Base-by-base conservation (phyloP, 208 protist genomes). In the Trypanosomatidae sp. region DNA sequence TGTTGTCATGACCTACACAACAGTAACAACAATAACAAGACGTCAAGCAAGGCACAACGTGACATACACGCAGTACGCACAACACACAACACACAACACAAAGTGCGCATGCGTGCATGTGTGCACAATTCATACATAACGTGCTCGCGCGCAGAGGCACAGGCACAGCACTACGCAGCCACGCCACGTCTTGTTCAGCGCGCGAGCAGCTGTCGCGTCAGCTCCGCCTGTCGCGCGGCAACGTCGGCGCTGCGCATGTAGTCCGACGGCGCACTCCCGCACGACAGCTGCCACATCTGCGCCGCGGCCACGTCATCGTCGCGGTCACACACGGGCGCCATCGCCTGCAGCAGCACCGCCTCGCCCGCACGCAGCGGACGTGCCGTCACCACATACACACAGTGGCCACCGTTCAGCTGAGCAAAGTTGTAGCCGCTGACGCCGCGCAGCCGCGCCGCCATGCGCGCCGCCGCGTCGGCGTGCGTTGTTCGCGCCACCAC, bases 231-330 rank as follows among this genome's bases (percentile, higher is more conserved):
- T 32, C 56, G 53, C 13, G 54, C 37, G 2, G 62, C 74, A 0
- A 75, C 71, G 10, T 68, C 59, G 4, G 64, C 39, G 6, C 75
- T 83, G 26, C 43, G 56, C 56, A 76, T 69, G 57, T 87, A 88
- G 15, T 66, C 63, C 37, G 59, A 43, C 6, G 85, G 85, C 2
- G 56, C 65, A 0, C 61, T 62, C 10, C 77, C 85, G 43, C 80
- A 93, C 4, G 76, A 86, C 6, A 93, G 66, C 0, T 63, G 64
- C 80, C 85, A 93, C 79, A 93, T 93, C 48, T 90, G 82, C 16
- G 72, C 66, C 18, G 66, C 67, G 37, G 25, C 57, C n/a, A 49
- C 53, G 47, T 88, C 80, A 28, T 51, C 69, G 44, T 93, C 80
- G 20, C 63, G 72, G 22, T 79, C 73, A 59, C 85, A 93, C 1